These are phyloP conservation scores for Fusarium hainanense DNA, from an alignment of 2,329 filamentous ascomycete genomes.

Conservation along the genomic window DNA sequence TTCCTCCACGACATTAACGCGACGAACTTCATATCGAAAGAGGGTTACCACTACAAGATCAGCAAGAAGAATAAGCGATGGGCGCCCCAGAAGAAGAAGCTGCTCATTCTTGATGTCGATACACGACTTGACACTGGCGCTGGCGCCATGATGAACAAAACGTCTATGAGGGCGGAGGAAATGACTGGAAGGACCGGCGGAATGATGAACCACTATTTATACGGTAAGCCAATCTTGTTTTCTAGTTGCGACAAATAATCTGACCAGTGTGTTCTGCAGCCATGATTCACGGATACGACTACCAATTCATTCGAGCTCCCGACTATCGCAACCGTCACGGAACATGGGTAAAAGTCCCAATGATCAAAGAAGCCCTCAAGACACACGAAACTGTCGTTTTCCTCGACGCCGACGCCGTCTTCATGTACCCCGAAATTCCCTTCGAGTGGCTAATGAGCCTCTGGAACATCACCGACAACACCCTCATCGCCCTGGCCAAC, in stretches of 20 bases:
- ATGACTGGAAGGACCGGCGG: slow-evolving; percentile 38
- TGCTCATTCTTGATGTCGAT: slow-evolving; percentile 40
- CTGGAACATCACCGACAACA: slow-evolving; percentile 56
- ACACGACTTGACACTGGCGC: slow-evolving; percentile 23
- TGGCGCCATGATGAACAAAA: slow-evolving; percentile 32
- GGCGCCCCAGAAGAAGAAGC: slow-evolving; percentile 31
- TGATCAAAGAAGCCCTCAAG: slow-evolving; percentile 52
- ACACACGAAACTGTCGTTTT: slow-evolving; percentile 57
- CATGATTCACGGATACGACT: slow-evolving; percentile 61
- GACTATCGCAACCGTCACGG: slow-evolving; percentile 54
- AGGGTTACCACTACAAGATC: slow-evolving; percentile 33
- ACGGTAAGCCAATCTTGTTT: slow-evolving; percentile 9
- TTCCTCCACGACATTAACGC: slow-evolving; percentile 32
- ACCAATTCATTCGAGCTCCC: slow-evolving; percentile 58
- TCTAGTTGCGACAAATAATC: background rate
- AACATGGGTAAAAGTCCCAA: slow-evolving; percentile 59
- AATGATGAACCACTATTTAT: slow-evolving; percentile 40
- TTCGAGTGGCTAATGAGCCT: slow-evolving; percentile 61
- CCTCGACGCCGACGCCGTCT: slow-evolving; percentile 58
- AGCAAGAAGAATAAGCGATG: slow-evolving; percentile 13
- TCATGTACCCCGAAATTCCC: slow-evolving; percentile 56
- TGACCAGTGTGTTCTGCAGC: slow-evolving; percentile 9
- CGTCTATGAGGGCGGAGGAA: slow-evolving; percentile 13
- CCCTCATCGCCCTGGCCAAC: slow-evolving; percentile 57
- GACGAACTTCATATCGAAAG: background rate